Evolutionary conservation across 495 filamentous ascomycete species (phyloP), one percentile per base, ranked within the genome.

Genomic region (Hyaloscypha finlandica): DNA sequence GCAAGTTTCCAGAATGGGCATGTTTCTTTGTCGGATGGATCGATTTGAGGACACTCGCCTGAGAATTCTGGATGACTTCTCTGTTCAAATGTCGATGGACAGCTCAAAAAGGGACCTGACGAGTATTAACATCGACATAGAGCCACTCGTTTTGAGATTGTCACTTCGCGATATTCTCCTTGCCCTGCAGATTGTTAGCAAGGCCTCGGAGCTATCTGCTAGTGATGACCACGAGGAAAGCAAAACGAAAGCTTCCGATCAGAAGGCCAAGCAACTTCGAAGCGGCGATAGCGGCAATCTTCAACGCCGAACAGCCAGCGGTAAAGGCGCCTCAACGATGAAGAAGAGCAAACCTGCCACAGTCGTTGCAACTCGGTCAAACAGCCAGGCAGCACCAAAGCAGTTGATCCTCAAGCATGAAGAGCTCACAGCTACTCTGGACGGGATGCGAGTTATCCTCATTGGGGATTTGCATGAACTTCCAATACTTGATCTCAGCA

Each of bases 21-120:
- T 99, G 94, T 99, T 97, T 77, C 81, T 99, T 42, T 99, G 95
- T 74, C 91, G 95, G 32, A 98, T 99, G 96, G 95, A 99, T 74
- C 90, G 90, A 68, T 93, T 92, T 70, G 91, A 94, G 60, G 89
- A 83, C 6, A 89, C 82, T 66, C 84, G 88, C 59, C 81, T 94
- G 37, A 88, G 96, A 29, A 96, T 99, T 69, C 83, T 99, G 29
- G 95, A 99, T 74, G 92, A 98, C 74, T 98, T 98, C 77, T 97
- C 93, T 8, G 74, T 98, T 35, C 90, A 93, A 67, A 82, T 96
- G 70, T 94, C 93, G 3, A 86, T 97, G 82, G 93, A 98, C 72
- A 95, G 87, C 39, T 89, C 85, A 52, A 85, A 88, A 65, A 84
- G 89, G 4, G 81, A 85, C 19, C 69, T 89, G 31, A 95, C 90